phyloP scores from a whole-genome alignment of 2,329 filamentous ascomycete genomes.

The Colletotrichum sp. region DNA sequence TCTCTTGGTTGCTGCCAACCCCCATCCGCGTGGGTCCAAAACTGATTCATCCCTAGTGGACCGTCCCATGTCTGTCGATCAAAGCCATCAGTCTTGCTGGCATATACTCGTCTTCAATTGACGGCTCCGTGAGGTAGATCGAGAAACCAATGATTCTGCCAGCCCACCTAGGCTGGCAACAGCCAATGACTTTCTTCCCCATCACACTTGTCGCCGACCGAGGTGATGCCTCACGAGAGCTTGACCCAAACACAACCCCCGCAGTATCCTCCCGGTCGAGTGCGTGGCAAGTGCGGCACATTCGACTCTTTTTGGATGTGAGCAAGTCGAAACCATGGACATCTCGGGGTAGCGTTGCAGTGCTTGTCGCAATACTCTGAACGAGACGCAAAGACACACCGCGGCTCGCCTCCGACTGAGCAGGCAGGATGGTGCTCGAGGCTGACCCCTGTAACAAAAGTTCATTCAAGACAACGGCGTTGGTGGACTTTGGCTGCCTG shows the following conservation, averaged over 20 bases:
- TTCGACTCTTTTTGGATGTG: neutral
- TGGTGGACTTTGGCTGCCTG: neutral
- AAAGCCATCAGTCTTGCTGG: neutral
- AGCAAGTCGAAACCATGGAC: neutral
- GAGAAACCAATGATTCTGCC: neutral
- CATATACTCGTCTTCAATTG: neutral
- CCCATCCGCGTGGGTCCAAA: neutral
- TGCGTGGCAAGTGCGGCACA: neutral
- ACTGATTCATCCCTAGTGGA: neutral
- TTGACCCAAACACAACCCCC: neutral
- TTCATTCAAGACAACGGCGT: neutral
- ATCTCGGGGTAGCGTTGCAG: neutral
- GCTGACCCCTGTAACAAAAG: neutral
- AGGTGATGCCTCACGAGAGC: neutral
- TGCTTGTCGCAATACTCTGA: neutral
- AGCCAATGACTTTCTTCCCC: neutral
- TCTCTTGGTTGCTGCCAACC: neutral
- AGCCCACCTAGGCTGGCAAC: neutral
- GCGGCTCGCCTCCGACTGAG: neutral
- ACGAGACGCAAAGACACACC: neutral
- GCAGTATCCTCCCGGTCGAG: neutral
- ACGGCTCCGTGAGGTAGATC: neutral
- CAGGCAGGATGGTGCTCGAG: neutral
- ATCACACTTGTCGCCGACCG: neutral
- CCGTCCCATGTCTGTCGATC: neutral